These are phyloP conservation scores for Teunomyces tritomae DNA, from an alignment of 805 yeast species.

Conservation along the genomic window DNA sequence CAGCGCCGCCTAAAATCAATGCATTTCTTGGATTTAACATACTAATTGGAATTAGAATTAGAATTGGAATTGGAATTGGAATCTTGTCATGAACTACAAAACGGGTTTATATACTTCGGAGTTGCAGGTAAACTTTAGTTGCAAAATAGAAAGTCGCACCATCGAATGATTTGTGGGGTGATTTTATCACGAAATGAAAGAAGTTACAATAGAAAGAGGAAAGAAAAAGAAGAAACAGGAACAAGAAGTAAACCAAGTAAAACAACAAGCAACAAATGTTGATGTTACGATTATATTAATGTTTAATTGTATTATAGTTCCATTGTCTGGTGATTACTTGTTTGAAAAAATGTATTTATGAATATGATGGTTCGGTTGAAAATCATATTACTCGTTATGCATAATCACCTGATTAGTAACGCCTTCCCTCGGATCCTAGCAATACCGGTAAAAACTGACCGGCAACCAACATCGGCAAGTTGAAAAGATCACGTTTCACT, in stretches of 20 bases:
- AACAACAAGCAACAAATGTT: neutral
- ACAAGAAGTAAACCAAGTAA: neutral
- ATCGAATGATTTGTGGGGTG: slow-evolving; percentile 4
- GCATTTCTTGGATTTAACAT: slow-evolving; percentile 19
- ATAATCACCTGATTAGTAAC: slow-evolving; percentile 18
- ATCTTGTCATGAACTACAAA: no score
- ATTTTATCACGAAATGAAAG: neutral
- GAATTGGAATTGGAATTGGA: neutral
- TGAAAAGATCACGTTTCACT: slow-evolving; percentile 77
- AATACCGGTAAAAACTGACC: slow-evolving; percentile 78
- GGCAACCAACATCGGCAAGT: slow-evolving; percentile 78
- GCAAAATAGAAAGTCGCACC: neutral
- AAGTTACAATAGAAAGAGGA: neutral
- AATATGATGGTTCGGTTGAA: no score
- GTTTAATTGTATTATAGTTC: neutral
- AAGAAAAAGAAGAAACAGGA: neutral
- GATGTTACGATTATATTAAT: neutral
- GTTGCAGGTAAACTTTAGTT: neutral
- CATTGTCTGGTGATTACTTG: no score
- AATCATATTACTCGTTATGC: no score
- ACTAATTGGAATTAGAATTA: neutral
- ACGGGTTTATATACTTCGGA: neutral
- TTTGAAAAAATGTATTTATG: no score
- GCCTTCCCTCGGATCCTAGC: slow-evolving; percentile 31
- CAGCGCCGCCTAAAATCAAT: slow-evolving; percentile 29